These are phyloP conservation scores for Mycena pura DNA, from an alignment of 768 basidiomycete species.

Conservation along the genomic window DNA sequence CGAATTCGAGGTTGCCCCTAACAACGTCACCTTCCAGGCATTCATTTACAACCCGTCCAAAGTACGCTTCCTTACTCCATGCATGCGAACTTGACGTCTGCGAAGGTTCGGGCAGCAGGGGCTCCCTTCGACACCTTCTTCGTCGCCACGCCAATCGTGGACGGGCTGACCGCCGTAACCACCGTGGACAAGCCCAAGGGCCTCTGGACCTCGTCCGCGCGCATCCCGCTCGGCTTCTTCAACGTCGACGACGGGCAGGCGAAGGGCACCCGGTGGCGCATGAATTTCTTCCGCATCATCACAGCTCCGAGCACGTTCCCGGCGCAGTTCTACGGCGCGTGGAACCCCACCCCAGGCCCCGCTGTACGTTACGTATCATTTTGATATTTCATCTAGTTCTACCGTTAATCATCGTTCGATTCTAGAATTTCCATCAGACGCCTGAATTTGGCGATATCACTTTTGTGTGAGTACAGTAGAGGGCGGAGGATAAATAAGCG, in stretches of 20 bases:
- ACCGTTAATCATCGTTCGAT: not conserved
- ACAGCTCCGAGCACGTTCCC: conserved; percentile 18
- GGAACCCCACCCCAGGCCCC: conserved; percentile 8
- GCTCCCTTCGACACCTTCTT: conserved; percentile 22
- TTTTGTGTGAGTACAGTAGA: not conserved
- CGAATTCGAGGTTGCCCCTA: conserved; percentile 23
- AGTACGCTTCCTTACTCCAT: not conserved
- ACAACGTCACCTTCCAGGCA: conserved; percentile 25
- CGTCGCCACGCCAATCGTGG: conserved; percentile 11
- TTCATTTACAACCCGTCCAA: conserved; percentile 27
- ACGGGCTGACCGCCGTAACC: conserved; percentile 22
- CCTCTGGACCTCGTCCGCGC: conserved; percentile 19
- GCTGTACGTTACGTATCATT: not conserved
- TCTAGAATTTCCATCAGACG: conserved; percentile 1
- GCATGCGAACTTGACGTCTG: not conserved
- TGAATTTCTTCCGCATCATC: conserved; percentile 27
- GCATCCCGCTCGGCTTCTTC: conserved; percentile 26
- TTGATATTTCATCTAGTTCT: not conserved
- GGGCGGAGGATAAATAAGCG: too few relatives aligned
- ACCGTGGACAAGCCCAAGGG: conserved; percentile 16
- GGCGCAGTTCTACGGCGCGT: conserved; percentile 23
- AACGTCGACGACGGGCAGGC: conserved; percentile 21
- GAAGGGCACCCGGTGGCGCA: conserved; percentile 23
- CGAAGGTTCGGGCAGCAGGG: conserved; percentile 17
- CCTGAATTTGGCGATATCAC: conserved; percentile 2